phyloP scores from a whole-genome alignment of 2,329 filamentous ascomycete genomes.

The Fusarium sp. region DNA sequence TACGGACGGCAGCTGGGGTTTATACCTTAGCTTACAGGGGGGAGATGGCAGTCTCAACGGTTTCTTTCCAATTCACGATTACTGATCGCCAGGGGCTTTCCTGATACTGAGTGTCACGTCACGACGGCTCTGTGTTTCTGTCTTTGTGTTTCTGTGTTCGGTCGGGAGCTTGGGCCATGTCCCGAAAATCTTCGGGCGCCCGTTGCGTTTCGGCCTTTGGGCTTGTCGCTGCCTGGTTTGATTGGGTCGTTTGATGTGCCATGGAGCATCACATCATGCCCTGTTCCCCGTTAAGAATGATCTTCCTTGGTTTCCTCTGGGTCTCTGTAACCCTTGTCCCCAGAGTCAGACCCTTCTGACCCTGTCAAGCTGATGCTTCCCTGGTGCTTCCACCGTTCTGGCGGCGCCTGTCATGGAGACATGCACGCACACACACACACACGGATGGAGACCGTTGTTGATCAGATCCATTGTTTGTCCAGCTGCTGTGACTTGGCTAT shows the following conservation, averaged over 20 bases:
- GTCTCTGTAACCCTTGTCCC: not conserved
- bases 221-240: not conserved
- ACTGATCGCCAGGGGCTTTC: constrained; percentile 38
- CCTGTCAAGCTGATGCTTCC: constrained; percentile 35
- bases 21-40: not conserved
- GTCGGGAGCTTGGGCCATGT: constrained; percentile 15
- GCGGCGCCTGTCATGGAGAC: constrained; percentile 31
- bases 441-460: constrained; percentile 26
- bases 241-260: constrained; percentile 17
- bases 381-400: constrained; percentile 35
- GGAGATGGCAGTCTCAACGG: constrained; percentile 24
- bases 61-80: constrained; percentile 32
- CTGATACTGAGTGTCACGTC: constrained; percentile 22
- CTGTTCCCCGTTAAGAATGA: constrained; percentile 19
- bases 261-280: constrained; percentile 4
- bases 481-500: not conserved
- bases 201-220: constrained; percentile 34
- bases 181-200: constrained; percentile 43
- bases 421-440: not conserved
- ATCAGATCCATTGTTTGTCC: constrained; percentile 28
- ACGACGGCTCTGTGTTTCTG: constrained; percentile 7
- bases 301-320: constrained; percentile 24
- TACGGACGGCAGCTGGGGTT: constrained; percentile 2
- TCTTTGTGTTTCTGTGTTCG: constrained; percentile 4
- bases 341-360: constrained; percentile 1